phyloP scores from a whole-genome alignment of 2,329 filamentous ascomycete genomes.

The Ilyonectria destructans region DNA sequence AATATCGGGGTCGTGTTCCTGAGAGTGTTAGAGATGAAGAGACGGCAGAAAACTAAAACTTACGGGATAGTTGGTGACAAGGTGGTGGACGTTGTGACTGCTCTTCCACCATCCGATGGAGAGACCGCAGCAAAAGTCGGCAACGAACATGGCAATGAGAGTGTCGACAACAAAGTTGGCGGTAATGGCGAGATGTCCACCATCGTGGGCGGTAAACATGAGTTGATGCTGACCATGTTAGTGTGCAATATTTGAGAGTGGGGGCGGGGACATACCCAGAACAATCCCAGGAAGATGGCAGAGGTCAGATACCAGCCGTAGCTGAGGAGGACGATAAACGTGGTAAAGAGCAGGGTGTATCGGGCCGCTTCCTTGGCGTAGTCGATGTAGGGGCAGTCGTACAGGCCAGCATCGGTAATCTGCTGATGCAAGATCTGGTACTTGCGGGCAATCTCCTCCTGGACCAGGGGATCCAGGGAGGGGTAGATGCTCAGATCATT shows the following conservation, averaged over 20 bases:
- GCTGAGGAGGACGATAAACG: conserved; percentile 64
- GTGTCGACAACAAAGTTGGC: conserved; percentile 72
- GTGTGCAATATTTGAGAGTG: not conserved
- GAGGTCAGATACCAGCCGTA: conserved; percentile 72
- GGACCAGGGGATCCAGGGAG: conserved; percentile 68
- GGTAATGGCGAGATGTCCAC: conserved; percentile 76
- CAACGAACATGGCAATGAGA: conserved; percentile 74
- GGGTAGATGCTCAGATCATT: conserved; percentile 62
- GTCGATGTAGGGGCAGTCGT: conserved; percentile 71
- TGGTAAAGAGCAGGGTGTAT: conserved; percentile 66
- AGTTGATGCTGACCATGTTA: conserved; percentile 71
- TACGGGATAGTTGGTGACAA: conserved; percentile 75
- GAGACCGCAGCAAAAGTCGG: conserved; percentile 77
- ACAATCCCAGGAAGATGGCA: conserved; percentile 72
- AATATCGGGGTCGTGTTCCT: conserved; percentile 73
- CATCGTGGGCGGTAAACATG: conserved; percentile 79
- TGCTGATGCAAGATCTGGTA: conserved; percentile 72
- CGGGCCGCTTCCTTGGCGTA: conserved; percentile 74
- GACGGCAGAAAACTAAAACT: conserved; percentile 24
- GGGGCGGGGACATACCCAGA: conserved; percentile 65
- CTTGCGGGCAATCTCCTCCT: conserved; percentile 69
- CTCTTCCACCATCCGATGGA: conserved; percentile 81
- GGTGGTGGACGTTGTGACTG: conserved; percentile 79
- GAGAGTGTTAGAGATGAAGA: not conserved
- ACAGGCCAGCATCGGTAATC: conserved; percentile 70